Conservation (phyloP, 345 rosid species). For the Bretschneidera sinensis region DNA sequence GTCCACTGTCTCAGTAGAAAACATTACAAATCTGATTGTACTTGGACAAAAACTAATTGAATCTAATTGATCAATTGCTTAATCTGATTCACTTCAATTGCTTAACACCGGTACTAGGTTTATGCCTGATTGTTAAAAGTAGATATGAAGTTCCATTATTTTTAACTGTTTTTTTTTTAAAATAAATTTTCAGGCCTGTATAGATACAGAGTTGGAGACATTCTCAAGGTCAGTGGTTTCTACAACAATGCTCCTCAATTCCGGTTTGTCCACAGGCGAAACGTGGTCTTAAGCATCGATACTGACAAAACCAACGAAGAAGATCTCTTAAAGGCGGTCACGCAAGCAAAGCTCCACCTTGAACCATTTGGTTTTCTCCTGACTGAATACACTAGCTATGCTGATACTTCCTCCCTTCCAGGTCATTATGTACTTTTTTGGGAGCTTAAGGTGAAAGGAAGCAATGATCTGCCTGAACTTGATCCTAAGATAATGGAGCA, state of each 20-base stretch:
- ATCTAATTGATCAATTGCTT: too few relatives aligned
- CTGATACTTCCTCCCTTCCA: constrained; percentile 70
- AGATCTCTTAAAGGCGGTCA: constrained; percentile 78
- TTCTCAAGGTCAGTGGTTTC: constrained; percentile 76
- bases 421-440: constrained; percentile 91
- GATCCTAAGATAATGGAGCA: constrained; percentile 54
- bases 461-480: constrained; percentile 28
- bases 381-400: constrained; percentile 77
- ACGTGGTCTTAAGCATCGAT: constrained; percentile 80
- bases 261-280: constrained; percentile 71
- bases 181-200: constrained; percentile 46
- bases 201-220: constrained; percentile 89
- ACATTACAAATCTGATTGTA: too few relatives aligned
- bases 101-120: too few relatives aligned
- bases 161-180: background rate
- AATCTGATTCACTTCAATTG: too few relatives aligned
- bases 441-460: constrained; percentile 53
- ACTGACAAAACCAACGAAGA: constrained; percentile 91
- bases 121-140: background rate
- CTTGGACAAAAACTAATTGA: too few relatives aligned
- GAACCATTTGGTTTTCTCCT: constrained; percentile 64
- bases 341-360: constrained; percentile 50
- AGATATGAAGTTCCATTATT: background rate
- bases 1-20: too few relatives aligned
- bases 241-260: constrained; percentile 85